Conservation (phyloP, 1,139 yeast species). For the Pichia sp. region DNA sequence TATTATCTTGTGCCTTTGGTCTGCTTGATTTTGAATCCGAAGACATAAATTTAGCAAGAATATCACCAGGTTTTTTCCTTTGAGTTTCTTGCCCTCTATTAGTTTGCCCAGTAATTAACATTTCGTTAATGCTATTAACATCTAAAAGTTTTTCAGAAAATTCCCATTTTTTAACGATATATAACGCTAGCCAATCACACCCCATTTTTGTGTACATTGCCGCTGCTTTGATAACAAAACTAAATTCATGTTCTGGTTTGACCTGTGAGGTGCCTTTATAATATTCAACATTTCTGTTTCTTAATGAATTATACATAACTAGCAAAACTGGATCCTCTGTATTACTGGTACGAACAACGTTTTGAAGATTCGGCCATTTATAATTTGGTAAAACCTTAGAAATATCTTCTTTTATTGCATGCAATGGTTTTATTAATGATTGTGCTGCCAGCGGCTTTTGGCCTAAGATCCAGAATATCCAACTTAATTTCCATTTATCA, state of each 20-base stretch:
- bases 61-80: constrained; percentile 17
- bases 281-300: constrained; percentile 44
- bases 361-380: constrained; percentile 30
- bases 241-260: constrained; percentile 48
- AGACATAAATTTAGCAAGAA: constrained; percentile 14
- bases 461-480: constrained; percentile 67
- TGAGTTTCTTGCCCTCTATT: neutral
- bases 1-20: neutral
- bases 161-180: constrained; percentile 62
- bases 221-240: constrained; percentile 56
- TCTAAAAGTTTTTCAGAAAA: constrained; percentile 33
- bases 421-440: constrained; percentile 55
- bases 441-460: constrained; percentile 53
- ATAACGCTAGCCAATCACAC: constrained; percentile 70
- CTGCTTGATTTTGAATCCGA: neutral
- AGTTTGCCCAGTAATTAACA: neutral
- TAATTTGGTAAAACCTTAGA: constrained; percentile 28
- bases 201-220: constrained; percentile 82
- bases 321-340: constrained; percentile 77
- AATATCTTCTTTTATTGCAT: constrained; percentile 34
- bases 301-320: constrained; percentile 55
- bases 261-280: constrained; percentile 44
- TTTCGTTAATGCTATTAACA: neutral
- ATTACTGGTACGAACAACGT: constrained; percentile 30
- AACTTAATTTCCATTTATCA: constrained; percentile 78